phyloP scores from a whole-genome alignment of 306 rosid species.

The Trichosanthes cucumerina region DNA sequence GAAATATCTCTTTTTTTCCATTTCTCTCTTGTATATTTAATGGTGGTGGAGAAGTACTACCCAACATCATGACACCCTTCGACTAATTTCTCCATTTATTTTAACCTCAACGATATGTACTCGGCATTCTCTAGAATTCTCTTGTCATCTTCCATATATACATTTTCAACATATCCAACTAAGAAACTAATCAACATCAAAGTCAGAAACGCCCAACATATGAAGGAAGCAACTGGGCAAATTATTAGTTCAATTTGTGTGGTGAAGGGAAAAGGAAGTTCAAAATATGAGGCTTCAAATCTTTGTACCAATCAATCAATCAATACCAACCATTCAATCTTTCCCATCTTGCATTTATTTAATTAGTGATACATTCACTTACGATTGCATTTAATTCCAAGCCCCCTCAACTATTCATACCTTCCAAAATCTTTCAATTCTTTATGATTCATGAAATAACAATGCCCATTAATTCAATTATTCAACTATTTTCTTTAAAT shows the following conservation, averaged over 20 bases:
- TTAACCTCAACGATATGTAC: not conserved
- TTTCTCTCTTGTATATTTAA: too few relatives aligned
- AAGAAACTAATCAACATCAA: not conserved
- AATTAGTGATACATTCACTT: not conserved
- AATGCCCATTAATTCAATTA: too few relatives aligned
- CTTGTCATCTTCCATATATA: not conserved
- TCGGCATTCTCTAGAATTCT: not conserved
- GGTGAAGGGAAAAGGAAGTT: not conserved
- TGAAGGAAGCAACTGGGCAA: not conserved
- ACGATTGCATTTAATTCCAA: not conserved
- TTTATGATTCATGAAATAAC: not conserved
- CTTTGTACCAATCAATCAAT: not conserved
- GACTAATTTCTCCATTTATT: too few relatives aligned
- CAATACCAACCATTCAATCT: not conserved
- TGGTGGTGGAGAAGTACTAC: too few relatives aligned
- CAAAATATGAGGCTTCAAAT: slow-evolving; percentile 4
- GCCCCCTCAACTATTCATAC: not conserved
- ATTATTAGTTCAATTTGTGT: not conserved
- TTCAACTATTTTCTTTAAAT: too few relatives aligned
- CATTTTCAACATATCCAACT: not conserved
- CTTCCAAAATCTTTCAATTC: not conserved
- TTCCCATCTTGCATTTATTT: not conserved
- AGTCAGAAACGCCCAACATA: not conserved
- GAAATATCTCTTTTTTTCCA: too few relatives aligned
- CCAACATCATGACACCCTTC: too few relatives aligned